Evolutionary conservation across 352 stramenopile genomes (phyloP).

Genomic region (Plasmopara muralis): DNA sequence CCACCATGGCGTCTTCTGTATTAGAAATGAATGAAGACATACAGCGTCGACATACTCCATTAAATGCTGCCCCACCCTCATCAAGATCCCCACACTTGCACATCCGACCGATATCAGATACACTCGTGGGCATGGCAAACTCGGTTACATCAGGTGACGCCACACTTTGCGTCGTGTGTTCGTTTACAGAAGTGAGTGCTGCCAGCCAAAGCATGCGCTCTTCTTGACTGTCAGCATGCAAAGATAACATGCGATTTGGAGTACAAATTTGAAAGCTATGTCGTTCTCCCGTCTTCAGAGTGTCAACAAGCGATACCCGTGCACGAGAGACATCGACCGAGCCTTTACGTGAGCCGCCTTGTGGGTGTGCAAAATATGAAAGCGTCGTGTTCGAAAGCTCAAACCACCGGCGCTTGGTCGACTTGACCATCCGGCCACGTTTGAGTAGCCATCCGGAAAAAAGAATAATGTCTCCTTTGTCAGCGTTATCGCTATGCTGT

Average conservation of each 20-base stretch:
- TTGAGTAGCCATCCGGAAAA: constrained; percentile 82
- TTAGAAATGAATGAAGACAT: constrained; percentile 79
- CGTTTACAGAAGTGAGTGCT: constrained; percentile 53
- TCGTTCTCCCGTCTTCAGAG: constrained; percentile 71
- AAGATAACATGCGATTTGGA: constrained; percentile 44
- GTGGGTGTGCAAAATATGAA: constrained; percentile 71
- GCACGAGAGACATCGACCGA: constrained; percentile 55
- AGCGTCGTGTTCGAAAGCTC: constrained; percentile 64
- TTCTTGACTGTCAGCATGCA: constrained; percentile 84
- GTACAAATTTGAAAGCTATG: constrained; percentile 77
- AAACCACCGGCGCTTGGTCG: constrained; percentile 83
- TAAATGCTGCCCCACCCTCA: constrained; percentile 22
- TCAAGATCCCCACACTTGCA: constrained; percentile 49
- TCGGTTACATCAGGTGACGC: constrained; percentile 17
- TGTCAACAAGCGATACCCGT: constrained; percentile 57
- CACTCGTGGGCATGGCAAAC: constrained; percentile 24
- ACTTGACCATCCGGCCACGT: constrained; percentile 78
- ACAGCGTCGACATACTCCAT: constrained; percentile 56
- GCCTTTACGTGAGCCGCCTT: constrained; percentile 69
- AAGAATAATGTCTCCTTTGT: constrained; percentile 47
- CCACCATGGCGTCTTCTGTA: constrained; percentile 60
- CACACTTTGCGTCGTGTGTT: constrained; percentile 21
- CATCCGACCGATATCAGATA: constrained; percentile 36
- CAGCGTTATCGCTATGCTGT: constrained; percentile 38
- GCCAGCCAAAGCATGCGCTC: constrained; percentile 75